These are phyloP conservation scores for Polyrhizophydium stewartii DNA, from an alignment of 371 early-diverging fungal genomes.

Conservation along the genomic window DNA sequence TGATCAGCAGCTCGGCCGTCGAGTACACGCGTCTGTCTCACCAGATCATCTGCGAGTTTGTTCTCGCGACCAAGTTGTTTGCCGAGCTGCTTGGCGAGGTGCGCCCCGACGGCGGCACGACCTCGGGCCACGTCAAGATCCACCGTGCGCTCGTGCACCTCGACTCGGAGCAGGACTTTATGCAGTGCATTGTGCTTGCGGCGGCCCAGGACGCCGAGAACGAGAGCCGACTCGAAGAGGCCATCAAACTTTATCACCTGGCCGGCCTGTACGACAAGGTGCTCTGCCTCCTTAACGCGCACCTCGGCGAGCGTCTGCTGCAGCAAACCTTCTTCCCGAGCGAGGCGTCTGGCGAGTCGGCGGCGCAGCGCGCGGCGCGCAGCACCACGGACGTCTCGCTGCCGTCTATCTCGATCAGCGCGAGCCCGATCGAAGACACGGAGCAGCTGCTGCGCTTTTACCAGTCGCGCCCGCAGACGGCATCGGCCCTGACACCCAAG, in stretches of 20 bases:
- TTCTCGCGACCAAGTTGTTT: slow-evolving; percentile 12
- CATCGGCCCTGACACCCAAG: slow-evolving; percentile 29
- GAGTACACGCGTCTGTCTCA: slow-evolving; percentile 24
- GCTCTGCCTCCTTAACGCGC: slow-evolving; percentile 65
- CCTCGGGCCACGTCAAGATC: slow-evolving; percentile 60
- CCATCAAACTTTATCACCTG: slow-evolving; percentile 69
- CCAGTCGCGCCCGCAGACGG: slow-evolving; percentile 42
- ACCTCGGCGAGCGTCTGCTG: slow-evolving; percentile 59
- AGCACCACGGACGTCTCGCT: neutral
- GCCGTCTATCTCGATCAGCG: neutral
- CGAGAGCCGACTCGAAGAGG: slow-evolving; percentile 66
- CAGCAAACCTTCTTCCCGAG: slow-evolving; percentile 7
- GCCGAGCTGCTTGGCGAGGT: slow-evolving; percentile 25
- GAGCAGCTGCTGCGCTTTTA: slow-evolving; percentile 48
- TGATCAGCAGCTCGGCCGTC: neutral
- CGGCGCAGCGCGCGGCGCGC: slow-evolving; percentile 4
- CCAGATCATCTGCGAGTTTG: slow-evolving; percentile 26
- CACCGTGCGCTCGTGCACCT: slow-evolving; percentile 58
- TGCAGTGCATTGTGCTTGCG: slow-evolving; percentile 51
- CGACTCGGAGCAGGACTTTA: slow-evolving; percentile 49
- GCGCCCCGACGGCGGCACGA: slow-evolving; percentile 15
- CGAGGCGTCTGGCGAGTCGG: slow-evolving; percentile 12
- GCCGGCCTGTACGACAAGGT: slow-evolving; percentile 75
- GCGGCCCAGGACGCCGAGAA: slow-evolving; percentile 67
- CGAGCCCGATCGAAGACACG: slow-evolving; percentile 26